These are phyloP conservation scores for Colletotrichum sp. DNA, from an alignment of 2,329 filamentous ascomycete species.

Conservation along the genomic window DNA sequence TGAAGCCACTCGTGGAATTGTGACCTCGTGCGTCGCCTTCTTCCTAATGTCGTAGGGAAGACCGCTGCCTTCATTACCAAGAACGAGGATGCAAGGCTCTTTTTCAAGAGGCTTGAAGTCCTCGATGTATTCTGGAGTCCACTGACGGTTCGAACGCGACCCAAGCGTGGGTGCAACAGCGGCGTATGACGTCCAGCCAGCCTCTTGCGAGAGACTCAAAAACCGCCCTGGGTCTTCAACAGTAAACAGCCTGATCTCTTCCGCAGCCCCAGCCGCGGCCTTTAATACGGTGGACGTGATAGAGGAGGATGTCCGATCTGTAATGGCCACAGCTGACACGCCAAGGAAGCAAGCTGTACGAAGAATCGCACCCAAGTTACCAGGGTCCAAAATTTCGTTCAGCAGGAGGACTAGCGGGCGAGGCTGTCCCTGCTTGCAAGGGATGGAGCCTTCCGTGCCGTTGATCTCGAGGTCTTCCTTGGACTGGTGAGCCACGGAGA, in stretches of 20 bases:
- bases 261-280: conserved; percentile 85
- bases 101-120: conserved; percentile 55
- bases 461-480: conserved; percentile 77
- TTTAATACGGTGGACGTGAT: conserved; percentile 82
- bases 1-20: conserved; percentile 64
- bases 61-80: conserved; percentile 83
- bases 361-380: conserved; percentile 88
- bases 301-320: conserved; percentile 73
- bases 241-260: conserved; percentile 76
- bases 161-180: conserved; percentile 60
- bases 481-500: conserved; percentile 70
- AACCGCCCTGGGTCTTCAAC: conserved; percentile 73
- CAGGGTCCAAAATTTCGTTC: conserved; percentile 81
- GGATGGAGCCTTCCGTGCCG: conserved; percentile 61
- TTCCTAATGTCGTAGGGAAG: conserved; percentile 67
- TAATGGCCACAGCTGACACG: conserved; percentile 80
- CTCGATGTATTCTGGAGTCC: conserved; percentile 56
- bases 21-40: conserved; percentile 67
- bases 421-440: conserved; percentile 41
- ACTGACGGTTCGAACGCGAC: conserved; percentile 34
- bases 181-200: conserved; percentile 85
- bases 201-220: conserved; percentile 66
- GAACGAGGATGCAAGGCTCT: conserved; percentile 76
- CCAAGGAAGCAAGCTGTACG: conserved; percentile 92
- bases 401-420: conserved; percentile 76